Conservation (phyloP, 345 rosid genomes). For the Eucalyptus brandiana region DNA sequence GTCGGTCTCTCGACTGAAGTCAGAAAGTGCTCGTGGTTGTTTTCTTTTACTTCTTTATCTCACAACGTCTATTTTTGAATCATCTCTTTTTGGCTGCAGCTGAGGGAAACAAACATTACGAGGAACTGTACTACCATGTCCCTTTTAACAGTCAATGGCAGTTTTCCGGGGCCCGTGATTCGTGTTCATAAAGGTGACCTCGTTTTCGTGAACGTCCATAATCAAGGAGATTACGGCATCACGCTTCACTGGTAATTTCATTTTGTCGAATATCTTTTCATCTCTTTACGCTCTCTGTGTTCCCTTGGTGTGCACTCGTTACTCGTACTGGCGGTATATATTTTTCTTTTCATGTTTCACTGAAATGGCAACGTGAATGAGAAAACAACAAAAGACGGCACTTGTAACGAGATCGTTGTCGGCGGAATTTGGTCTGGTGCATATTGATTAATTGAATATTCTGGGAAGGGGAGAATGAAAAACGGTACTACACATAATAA, state of each 20-base stretch:
- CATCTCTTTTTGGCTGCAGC: background rate
- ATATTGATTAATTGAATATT: background rate
- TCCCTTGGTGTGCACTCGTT: background rate
- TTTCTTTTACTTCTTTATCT: background rate
- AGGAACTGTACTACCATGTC: conserved; percentile 5
- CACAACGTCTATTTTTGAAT: background rate
- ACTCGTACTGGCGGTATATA: background rate
- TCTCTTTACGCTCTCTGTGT: background rate
- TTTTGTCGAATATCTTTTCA: background rate
- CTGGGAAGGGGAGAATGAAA: background rate
- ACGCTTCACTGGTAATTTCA: background rate
- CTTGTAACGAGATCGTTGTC: background rate
- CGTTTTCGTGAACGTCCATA: conserved; percentile 5
- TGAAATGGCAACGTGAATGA: background rate
- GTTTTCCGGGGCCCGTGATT: conserved; percentile 18
- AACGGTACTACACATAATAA: background rate
- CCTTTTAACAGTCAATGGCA: conserved; percentile 9
- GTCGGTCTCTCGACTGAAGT: background rate
- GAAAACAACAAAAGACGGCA: background rate
- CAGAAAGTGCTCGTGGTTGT: background rate
- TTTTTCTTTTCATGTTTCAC: background rate
- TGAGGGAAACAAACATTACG: conserved; percentile 1
- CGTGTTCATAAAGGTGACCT: conserved; percentile 3
- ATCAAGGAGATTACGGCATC: conserved; percentile 1
- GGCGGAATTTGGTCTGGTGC: background rate